Percentiles rank a stretch among this genome's conserved stretches.
These are phyloP conservation scores for Emergomyces orientalis DNA, from an alignment of 2,329 filamentous ascomycete genomes.

Conservation along the genomic window DNA sequence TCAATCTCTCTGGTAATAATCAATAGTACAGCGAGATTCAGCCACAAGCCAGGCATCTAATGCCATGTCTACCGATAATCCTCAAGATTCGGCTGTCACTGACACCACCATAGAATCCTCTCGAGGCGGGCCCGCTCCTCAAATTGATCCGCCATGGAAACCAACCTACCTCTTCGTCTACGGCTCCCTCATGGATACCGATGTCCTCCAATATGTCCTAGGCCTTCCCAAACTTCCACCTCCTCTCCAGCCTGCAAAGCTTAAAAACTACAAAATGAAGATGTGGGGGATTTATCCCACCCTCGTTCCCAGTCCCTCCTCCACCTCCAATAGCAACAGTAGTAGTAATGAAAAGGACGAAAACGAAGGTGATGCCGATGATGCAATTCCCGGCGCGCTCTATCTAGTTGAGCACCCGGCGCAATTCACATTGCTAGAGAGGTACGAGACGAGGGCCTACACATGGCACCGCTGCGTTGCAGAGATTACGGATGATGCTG, in stretches of 20 bases:
- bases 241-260: constrained; percentile 8
- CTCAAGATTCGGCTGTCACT: not conserved
- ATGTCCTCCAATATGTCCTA: constrained; percentile 11
- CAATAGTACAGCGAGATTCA: not conserved
- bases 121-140: not conserved
- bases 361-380: not conserved
- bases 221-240: constrained; percentile 1
- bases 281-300: constrained; percentile 14
- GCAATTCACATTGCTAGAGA: constrained; percentile 10
- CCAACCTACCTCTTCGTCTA: constrained; percentile 12
- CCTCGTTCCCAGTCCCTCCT: constrained; percentile 3
- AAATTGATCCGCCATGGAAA: not conserved
- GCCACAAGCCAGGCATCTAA: not conserved
- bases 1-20: too few relatives aligned
- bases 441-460: constrained; percentile 13
- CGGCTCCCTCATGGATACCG: constrained; percentile 14
- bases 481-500: constrained; percentile 7
- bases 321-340: too few relatives aligned
- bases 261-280: constrained; percentile 13
- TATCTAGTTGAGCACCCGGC: constrained; percentile 9
- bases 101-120: not conserved
- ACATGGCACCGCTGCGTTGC: constrained; percentile 8
- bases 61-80: not conserved
- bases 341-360: too few relatives aligned
- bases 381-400: constrained; percentile 8